Conservation (phyloP, 106 monocot species). For the Amphibolis antarctica region DNA sequence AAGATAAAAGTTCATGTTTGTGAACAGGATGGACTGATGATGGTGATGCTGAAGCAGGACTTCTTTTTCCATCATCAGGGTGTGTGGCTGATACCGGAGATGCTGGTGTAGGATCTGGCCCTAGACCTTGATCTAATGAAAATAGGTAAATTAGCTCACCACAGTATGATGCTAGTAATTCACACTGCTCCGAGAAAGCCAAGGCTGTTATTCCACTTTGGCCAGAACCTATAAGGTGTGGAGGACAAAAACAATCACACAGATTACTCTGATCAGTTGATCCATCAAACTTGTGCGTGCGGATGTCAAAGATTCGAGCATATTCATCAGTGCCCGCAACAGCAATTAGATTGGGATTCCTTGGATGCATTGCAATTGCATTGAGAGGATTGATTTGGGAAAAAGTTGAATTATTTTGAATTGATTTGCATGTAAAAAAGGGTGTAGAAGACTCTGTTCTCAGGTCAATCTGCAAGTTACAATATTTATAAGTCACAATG, state of each 20-base stretch:
- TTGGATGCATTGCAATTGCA: constrained; percentile 73
- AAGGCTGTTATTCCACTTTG: constrained; percentile 67
- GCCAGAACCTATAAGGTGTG: constrained; percentile 52
- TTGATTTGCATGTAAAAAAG: constrained; percentile 55
- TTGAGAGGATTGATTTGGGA: constrained; percentile 38
- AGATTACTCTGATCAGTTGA: constrained; percentile 27
- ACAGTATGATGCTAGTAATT: constrained; percentile 66
- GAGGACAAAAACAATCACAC: constrained; percentile 56
- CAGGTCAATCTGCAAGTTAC: constrained; percentile 58
- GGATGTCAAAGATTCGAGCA: constrained; percentile 74
- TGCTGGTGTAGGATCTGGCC: constrained; percentile 22
- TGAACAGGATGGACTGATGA: not conserved
- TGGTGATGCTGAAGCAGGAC: not conserved
- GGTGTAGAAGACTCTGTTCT: constrained; percentile 44
- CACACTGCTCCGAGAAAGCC: constrained; percentile 73
- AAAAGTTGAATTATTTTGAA: constrained; percentile 14
- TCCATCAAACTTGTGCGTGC: constrained; percentile 49
- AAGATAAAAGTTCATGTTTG: constrained; percentile 23
- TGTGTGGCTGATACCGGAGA: constrained; percentile 1
- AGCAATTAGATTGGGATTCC: constrained; percentile 50
- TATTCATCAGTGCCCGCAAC: constrained; percentile 67
- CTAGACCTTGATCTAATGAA: constrained; percentile 55
- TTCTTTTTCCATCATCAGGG: not conserved
- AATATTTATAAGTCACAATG: not conserved
- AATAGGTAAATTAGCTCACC: constrained; percentile 82